Evolutionary conservation across 345 rosid species (phyloP).

Genomic region (Eutrema heterophyllum): DNA sequence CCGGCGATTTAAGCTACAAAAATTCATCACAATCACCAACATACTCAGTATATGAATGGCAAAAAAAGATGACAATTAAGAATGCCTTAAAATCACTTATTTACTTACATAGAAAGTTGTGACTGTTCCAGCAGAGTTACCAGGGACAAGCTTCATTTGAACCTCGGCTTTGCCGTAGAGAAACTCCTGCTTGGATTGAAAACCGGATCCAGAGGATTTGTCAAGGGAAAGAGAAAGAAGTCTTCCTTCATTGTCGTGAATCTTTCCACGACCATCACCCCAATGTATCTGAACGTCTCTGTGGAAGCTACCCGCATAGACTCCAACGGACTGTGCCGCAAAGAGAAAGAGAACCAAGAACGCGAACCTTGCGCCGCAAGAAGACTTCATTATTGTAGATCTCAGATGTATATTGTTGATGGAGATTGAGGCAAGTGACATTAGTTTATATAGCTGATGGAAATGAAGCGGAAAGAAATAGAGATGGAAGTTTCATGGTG

Average conservation of each 20-base stretch:
- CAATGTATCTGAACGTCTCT: conserved; percentile 46
- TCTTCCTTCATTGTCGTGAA: conserved; percentile 43
- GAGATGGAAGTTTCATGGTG: conserved; percentile 19
- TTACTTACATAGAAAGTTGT: conserved; percentile 47
- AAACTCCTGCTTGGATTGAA: conserved; percentile 49
- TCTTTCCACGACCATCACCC: conserved; percentile 61
- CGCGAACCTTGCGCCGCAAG: background rate
- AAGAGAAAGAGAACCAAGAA: conserved; percentile 24
- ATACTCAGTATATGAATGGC: background rate
- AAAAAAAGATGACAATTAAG: background rate
- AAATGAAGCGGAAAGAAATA: background rate
- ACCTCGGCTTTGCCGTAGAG: conserved; percentile 45
- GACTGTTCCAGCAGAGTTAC: conserved; percentile 59
- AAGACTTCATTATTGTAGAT: conserved; percentile 12
- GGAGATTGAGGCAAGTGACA: background rate
- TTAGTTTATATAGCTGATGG: conserved; percentile 21
- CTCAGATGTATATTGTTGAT: conserved; percentile 27
- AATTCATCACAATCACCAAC: background rate
- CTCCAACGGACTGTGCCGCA: background rate
- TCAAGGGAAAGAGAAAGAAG: conserved; percentile 59
- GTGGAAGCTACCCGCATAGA: conserved; percentile 39
- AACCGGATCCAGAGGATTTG: conserved; percentile 55
- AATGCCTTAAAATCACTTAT: background rate
- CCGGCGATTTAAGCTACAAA: conserved; percentile 30
- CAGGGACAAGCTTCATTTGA: conserved; percentile 58